Evolutionary conservation across 352 stramenopile genomes (phyloP), one percentile per base, ranked within the genome.

Genomic region (Pythium brachiatum): DNA sequence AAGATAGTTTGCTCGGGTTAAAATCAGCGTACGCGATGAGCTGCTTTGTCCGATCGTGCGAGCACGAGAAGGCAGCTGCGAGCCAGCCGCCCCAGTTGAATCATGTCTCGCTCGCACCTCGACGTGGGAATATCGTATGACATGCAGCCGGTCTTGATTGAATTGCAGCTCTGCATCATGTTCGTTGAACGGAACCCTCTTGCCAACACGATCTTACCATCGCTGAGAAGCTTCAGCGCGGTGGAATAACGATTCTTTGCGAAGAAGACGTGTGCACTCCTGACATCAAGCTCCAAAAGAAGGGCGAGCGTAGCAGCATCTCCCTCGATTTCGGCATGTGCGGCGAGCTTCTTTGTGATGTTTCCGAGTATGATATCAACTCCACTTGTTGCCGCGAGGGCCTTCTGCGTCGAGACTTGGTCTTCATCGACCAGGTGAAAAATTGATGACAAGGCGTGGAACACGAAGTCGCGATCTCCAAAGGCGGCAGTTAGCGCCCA

Each of bases 281-380:
- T 66, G 2, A n/a, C 1, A 12, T 66, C 26, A 29, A 31, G 7
- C 23, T 57, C 12, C 16, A 68, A 20, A 4, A 60, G 23, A 53
- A 44, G 21, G 5, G 29, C 46, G 5, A 68, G 53, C 3, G 60
- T 47, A 5, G 43, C 52, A 36, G 60, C 60, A 25, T 68, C 60
- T 16, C 41, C 44, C 29, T 68, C 60, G 15, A 68, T 31, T 18
- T 47, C 36, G 27, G 48, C 8, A 11, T 25, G n/a, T n/a, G 44
- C 20, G 5, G 11, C 34, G 1, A 62, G 41, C 46, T 62, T 68
- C 25, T 15, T 41, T 23, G 25, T 26, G 41, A 68, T 57, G 21
- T 41, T 68, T 23, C 32, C 53, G n/a, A 62, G 8, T 11, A 68
- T 5, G 7, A 62, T 12, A 12, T 58, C 60, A n/a, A 68, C 23